Percentiles rank a stretch among this genome's conserved stretches.
Evolutionary conservation across 176 grass and related monocot genomes (phyloP).

Genomic region (Eremochloa ophiuroides): DNA sequence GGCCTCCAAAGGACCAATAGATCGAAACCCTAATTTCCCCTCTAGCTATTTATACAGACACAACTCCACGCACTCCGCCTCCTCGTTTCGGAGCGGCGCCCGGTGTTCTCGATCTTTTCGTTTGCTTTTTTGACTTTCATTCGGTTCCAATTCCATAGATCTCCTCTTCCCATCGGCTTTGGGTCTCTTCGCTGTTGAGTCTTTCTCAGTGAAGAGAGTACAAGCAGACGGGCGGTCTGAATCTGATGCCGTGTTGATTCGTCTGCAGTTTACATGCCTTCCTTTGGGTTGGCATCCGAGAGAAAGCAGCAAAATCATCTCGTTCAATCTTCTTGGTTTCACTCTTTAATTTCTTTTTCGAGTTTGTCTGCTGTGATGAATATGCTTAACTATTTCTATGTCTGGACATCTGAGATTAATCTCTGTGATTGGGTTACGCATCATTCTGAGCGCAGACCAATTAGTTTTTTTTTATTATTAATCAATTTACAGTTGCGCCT

Average conservation of each 20-base stretch:
- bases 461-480: not conserved
- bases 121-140: no score
- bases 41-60: constrained; percentile 26
- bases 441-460: constrained; percentile 29
- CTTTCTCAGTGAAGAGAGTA: constrained; percentile 67
- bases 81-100: not conserved
- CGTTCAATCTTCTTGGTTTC: not conserved
- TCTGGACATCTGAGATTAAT: constrained; percentile 76
- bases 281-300: constrained; percentile 49
- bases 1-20: not conserved
- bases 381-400: constrained; percentile 56
- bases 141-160: not conserved
- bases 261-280: constrained; percentile 62
- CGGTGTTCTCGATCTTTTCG: not conserved
- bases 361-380: constrained; percentile 28
- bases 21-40: constrained; percentile 34
- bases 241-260: constrained; percentile 98
- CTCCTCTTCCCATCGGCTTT: not conserved
- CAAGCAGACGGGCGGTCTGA: constrained; percentile 99
- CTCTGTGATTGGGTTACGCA: constrained; percentile 43
- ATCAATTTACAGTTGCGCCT: not conserved
- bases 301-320: constrained; percentile 5
- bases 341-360: not conserved
- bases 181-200: not conserved
- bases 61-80: not conserved